Percentiles rank a stretch among this genome's conserved stretches.
These are phyloP conservation scores for Fistulifera pelliculosa DNA, from an alignment of 108 stramenopile genomes.

Conservation along the genomic window DNA sequence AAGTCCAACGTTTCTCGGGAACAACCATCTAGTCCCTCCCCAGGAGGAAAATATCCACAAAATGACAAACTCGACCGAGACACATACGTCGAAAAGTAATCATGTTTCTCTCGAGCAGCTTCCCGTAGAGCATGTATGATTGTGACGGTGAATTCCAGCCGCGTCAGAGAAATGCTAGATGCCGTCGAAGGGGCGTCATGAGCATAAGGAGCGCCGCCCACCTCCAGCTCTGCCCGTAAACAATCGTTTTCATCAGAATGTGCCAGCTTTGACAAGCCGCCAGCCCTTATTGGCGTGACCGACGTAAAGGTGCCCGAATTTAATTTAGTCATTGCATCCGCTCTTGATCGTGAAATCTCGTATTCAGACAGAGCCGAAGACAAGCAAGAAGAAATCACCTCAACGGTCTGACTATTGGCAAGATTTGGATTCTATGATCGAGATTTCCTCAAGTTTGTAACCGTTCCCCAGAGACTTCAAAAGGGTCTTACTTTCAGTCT, in stretches of 20 bases:
- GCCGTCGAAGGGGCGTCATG: slow-evolving; percentile 54
- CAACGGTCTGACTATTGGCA: slow-evolving; percentile 63
- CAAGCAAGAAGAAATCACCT: slow-evolving; percentile 67
- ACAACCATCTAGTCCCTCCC: slow-evolving; percentile 72
- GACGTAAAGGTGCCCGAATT: slow-evolving; percentile 11
- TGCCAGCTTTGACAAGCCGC: not conserved
- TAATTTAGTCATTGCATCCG: slow-evolving; percentile 43
- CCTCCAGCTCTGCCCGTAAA: too few relatives aligned
- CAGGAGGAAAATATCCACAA: slow-evolving; percentile 48
- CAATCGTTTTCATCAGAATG: not conserved
- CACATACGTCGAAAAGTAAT: slow-evolving; percentile 37
- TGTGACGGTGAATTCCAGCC: slow-evolving; percentile 65
- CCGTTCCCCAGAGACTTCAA: slow-evolving; percentile 22
- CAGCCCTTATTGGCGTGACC: too few relatives aligned
- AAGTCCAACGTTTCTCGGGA: slow-evolving; percentile 65
- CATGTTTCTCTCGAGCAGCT: slow-evolving; percentile 44
- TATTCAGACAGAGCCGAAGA: slow-evolving; percentile 68
- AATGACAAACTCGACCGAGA: slow-evolving; percentile 50
- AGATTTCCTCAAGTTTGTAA: slow-evolving; percentile 41
- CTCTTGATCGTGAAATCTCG: slow-evolving; percentile 58
- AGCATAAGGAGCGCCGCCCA: not conserved
- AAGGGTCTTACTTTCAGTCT: slow-evolving; percentile 28
- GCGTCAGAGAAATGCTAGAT: slow-evolving; percentile 48
- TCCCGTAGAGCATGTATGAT: slow-evolving; percentile 67
- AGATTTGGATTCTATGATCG: slow-evolving; percentile 68